Evolutionary conservation across 208 protist genomes (phyloP), one percentile per base, ranked within the genome.

Genomic region (Trypanosomatidae sp.): DNA sequence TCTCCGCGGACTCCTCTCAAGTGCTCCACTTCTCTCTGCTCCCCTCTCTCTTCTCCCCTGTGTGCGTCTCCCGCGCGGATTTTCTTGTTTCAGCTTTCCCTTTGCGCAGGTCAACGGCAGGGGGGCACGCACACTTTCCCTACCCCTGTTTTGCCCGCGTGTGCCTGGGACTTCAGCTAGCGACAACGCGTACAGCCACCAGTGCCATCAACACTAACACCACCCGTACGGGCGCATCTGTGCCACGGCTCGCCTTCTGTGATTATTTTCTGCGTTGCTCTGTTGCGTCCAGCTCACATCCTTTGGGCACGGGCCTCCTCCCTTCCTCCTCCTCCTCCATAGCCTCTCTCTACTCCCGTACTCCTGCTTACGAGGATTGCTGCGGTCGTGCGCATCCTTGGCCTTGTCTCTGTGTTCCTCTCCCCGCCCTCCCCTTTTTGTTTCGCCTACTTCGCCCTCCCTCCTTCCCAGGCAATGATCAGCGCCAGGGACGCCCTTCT

Each of bases 401-500:
- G 9, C 33, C 25, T 67, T 69, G 22, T 66, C 36, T 67, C 52
- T 66, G 10, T 74, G 62, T 66, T 71, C n/a, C 22, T 55, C 50
- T 36, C 53, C 2, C 12, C 25, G 4, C 25, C 12, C 13, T 12
- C 53, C 8, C 10, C 53, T 10, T 59, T 22, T 7, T 59, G 53
- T 59, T 17, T 33, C 53, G 0, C 25, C 25, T 8, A 12, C 8
- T 72, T 52, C 66, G 53, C 68, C 0, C 68, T 50, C 33, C 4
- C n/a, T 15, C 53, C 25, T 25, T 1, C 12, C 53, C 25, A 28
- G 53, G 62, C 62, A 53, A 88, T 90, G 82, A 60, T 81, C n/a
- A 81, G 65, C 25, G 85, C 78, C 1, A 81, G 76, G 47, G 79
- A 89, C 13, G 75, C 84, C 25, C 44, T 88, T 19, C 52, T 65